A percentile compares a stretch with the other conserved stretches of the same genome.
phyloP scores from a whole-genome alignment of 331 rosid species.

The Cucumis variabilis region DNA sequence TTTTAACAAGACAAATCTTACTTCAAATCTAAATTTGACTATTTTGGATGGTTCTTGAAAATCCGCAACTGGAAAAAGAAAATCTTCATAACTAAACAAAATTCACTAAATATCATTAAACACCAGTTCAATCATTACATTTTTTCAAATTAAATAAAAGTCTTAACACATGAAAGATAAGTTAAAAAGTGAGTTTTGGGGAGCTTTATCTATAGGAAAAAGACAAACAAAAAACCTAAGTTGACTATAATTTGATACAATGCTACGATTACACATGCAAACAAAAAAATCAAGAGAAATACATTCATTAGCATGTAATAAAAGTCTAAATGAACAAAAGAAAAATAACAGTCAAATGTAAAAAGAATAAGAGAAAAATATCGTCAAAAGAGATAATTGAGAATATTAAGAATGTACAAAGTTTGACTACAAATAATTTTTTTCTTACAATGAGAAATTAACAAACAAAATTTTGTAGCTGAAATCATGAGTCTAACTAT shows the following conservation, averaged over 20 bases:
- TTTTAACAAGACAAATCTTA: neutral
- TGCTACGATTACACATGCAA: too few relatives aligned
- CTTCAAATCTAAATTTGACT: neutral
- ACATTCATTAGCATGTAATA: neutral
- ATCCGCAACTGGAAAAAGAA: neutral
- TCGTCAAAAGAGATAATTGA: neutral
- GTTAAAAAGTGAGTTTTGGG: neutral
- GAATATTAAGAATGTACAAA: conserved; percentile 39
- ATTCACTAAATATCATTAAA: neutral
- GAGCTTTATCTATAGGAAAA: neutral
- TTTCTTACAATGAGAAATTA: neutral
- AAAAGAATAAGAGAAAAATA: neutral
- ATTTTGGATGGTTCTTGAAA: neutral
- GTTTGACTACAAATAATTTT: conserved; percentile 36
- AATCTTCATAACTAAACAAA: neutral
- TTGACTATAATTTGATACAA: too few relatives aligned
- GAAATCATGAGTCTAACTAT: conserved; percentile 22
- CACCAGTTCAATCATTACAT: neutral
- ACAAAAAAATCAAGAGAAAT: neutral
- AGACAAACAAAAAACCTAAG: neutral
- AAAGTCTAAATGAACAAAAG: neutral
- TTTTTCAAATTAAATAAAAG: too few relatives aligned
- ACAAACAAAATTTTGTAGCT: conserved; percentile 46
- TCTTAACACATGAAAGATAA: too few relatives aligned
- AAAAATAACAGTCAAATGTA: neutral